Percentiles rank a stretch among this genome's conserved stretches.
These are phyloP conservation scores for Ceratobasidium sp. DNA, from an alignment of 1,284 basidiomycete species.

Conservation along the genomic window DNA sequence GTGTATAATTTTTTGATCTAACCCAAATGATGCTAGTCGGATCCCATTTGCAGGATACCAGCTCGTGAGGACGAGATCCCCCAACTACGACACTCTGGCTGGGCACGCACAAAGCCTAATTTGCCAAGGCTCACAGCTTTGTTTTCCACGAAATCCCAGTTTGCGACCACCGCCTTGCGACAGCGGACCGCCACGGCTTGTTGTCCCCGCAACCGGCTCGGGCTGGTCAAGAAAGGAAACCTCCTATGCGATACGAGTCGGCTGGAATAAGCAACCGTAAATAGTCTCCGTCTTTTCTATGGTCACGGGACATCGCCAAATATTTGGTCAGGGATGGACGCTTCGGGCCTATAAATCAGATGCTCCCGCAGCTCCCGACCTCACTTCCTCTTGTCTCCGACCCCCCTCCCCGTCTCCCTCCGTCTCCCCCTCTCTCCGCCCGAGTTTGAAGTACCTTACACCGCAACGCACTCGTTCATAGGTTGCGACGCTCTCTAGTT, in stretches of 20 bases:
- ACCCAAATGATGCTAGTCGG: too few relatives aligned
- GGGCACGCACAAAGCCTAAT: too few relatives aligned
- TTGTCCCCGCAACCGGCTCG: neutral
- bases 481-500: constrained; percentile 42
- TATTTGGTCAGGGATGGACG: neutral
- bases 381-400: constrained; percentile 6
- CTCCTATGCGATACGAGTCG: constrained; percentile 5
- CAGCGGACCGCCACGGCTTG: neutral
- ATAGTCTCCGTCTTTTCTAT: neutral
- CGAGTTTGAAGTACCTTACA: constrained; percentile 3
- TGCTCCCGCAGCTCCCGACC: neutral
- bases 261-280: neutral
- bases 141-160: too few relatives aligned
- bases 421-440: neutral
- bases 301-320: neutral
- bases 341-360: neutral
- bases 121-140: too few relatives aligned
- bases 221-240: neutral
- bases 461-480: constrained; percentile 40
- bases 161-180: neutral
- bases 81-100: too few relatives aligned
- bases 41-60: too few relatives aligned
- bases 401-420: neutral
- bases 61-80: too few relatives aligned
- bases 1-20: too few relatives aligned